Evolutionary conservation across 345 rosid species (phyloP), one percentile per base, ranked within the genome.

Genomic region (Lepidium didymum): DNA sequence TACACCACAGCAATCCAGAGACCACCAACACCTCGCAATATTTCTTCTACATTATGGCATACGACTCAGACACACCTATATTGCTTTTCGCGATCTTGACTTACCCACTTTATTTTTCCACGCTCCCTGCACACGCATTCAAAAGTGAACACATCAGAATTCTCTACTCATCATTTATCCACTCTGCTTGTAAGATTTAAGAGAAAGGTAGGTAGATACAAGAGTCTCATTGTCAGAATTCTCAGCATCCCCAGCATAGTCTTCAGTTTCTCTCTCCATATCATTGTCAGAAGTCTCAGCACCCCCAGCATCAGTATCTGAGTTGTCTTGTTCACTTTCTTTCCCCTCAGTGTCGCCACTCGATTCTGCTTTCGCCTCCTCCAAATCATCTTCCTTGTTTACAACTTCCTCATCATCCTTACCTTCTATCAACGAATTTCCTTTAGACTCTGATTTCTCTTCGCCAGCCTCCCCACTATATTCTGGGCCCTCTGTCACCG

Each of bases 141-240:
- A 63, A 6, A 56, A 4, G 40, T n/a, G 54, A 35, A 7, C 29
- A 68, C 12, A 50, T 55, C 58, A 45, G 60, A 62, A 67, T 52
- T 55, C 34, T 31, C 51, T 36, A 53, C 59, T 19, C 52, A 34
- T 44, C 57, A 25, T 34, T 53, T 19, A 12, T 8, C 13, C 59
- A 51, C 44, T 13, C 13, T 56, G 14, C 23, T 31, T 15, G 16
- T 42, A 36, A 35, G 23, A 45, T 36, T 38, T 18, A 58, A 62
- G 64, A 12, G 59, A 44, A 47, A 60, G 49, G 68, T 50, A 68
- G 55, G 64, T 41, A 69, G 10, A 74, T 93, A 94, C 99, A 70
- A 94, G 96, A 62, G 97, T 92, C 82, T 91, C 99, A 67, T 89
- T 87, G 40, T 94, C 99, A 2, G 96, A 86, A 60, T 80, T 53